Percentiles rank a stretch among this genome's conserved stretches.
Evolutionary conservation across 2,329 filamentous ascomycete species (phyloP).

Genomic region (Colletotrichum filicis): DNA sequence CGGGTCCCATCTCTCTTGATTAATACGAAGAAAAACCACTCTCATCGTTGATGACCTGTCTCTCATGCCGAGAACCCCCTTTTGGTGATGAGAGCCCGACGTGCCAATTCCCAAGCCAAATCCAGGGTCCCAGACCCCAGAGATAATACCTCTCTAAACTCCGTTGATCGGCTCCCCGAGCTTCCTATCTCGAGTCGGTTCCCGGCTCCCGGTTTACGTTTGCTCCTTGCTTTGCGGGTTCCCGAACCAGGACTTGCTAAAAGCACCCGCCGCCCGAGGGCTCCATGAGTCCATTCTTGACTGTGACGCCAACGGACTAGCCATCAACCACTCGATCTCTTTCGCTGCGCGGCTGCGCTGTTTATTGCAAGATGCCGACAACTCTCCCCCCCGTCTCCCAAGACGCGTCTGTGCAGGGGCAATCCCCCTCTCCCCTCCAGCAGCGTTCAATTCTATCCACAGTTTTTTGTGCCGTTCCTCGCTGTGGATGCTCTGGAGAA

Average conservation of each 20-base stretch:
- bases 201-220: constrained; percentile 16
- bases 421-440: constrained; percentile 12
- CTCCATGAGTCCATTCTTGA: constrained; percentile 20
- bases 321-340: background rate
- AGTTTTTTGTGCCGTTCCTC: constrained; percentile 2
- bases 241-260: background rate
- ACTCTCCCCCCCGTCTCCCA: constrained; percentile 4
- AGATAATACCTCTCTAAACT: background rate
- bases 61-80: background rate
- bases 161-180: constrained; percentile 25
- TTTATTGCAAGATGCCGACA: constrained; percentile 4
- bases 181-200: constrained; percentile 24
- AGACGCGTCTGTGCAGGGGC: constrained; percentile 29
- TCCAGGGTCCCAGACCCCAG: background rate
- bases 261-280: constrained; percentile 1
- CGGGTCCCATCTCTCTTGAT: constrained; percentile 24
- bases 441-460: background rate
- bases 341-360: background rate
- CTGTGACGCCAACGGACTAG: constrained; percentile 18
- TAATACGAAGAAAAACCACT: constrained; percentile 21
- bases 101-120: background rate
- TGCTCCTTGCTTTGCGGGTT: constrained; percentile 25
- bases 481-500: constrained; percentile 33
- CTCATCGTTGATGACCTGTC: background rate
- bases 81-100: background rate